phyloP scores from a whole-genome alignment of 75 land plant species.

The Cupressus sempervirens region DNA sequence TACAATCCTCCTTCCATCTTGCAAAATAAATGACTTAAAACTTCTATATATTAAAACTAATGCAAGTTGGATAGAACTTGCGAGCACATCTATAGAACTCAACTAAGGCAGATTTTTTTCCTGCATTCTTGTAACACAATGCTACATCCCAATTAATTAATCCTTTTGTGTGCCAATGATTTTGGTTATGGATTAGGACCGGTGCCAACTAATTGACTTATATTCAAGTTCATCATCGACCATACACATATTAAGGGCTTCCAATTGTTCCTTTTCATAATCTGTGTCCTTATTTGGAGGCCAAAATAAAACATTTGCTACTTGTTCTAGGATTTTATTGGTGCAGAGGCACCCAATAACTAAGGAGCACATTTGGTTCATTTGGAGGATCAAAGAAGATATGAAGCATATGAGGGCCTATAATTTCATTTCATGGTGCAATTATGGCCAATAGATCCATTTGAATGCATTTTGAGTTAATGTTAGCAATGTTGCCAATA shows the following conservation, averaged over 20 bases:
- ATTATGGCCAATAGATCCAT: no score
- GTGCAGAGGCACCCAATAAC: no score
- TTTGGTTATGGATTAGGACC: slow-evolving; percentile 17
- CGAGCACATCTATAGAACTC: neutral
- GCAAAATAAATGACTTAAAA: neutral
- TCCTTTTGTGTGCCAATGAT: neutral
- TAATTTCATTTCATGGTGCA: no score
- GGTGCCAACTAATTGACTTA: slow-evolving; percentile 52
- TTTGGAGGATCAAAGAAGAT: no score
- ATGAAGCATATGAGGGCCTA: no score
- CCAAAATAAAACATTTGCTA: slow-evolving; percentile 34
- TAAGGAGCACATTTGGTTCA: no score
- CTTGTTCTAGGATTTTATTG: neutral
- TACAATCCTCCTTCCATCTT: neutral
- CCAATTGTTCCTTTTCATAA: slow-evolving; percentile 21
- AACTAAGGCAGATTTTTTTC: neutral
- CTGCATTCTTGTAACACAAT: neutral
- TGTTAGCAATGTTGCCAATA: no score
- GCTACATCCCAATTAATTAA: neutral
- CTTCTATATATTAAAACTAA: neutral
- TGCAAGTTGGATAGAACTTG: neutral
- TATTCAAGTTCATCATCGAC: slow-evolving; percentile 57
- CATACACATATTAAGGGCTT: slow-evolving; percentile 41
- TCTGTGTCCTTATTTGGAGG: slow-evolving; percentile 10
- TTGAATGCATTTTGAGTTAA: no score